phyloP scores from a whole-genome alignment of 2,329 filamentous ascomycete species.

The Aspergillus fumigatiaffinis region DNA sequence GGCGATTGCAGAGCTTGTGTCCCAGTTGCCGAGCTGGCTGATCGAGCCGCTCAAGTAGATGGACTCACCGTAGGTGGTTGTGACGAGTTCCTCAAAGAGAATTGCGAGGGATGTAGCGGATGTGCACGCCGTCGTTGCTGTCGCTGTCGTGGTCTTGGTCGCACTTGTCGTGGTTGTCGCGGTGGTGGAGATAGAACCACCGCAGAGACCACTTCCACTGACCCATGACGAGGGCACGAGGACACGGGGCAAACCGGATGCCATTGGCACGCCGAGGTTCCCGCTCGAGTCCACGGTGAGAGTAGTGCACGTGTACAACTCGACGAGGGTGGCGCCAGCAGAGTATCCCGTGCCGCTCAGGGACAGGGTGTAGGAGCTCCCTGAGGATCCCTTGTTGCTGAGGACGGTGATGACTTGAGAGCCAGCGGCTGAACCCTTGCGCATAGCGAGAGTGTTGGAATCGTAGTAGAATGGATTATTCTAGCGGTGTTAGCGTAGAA shows the following conservation, averaged over 20 bases:
- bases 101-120: slow-evolving; percentile 50
- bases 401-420: slow-evolving; percentile 38
- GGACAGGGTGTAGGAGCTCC: slow-evolving; percentile 19
- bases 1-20: slow-evolving; percentile 50
- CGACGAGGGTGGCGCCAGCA: slow-evolving; percentile 21
- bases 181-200: not conserved
- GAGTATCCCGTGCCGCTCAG: slow-evolving; percentile 20
- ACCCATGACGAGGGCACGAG: slow-evolving; percentile 16
- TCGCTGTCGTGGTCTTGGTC: slow-evolving; percentile 5
- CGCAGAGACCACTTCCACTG: slow-evolving; percentile 9
- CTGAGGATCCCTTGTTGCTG: slow-evolving; percentile 35
- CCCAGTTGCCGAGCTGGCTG: slow-evolving; percentile 60
- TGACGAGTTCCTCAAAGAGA: slow-evolving; percentile 58
- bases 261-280: slow-evolving; percentile 43
- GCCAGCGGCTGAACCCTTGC: slow-evolving; percentile 35
- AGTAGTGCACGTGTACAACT: slow-evolving; percentile 38
- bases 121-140: slow-evolving; percentile 13
- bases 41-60: slow-evolving; percentile 63
- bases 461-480: slow-evolving; percentile 43
- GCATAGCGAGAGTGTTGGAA: slow-evolving; percentile 40
- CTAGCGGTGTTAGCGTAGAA: slow-evolving; percentile 7
- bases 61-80: slow-evolving; percentile 59
- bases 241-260: slow-evolving; percentile 41
- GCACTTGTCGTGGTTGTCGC: not conserved
- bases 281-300: slow-evolving; percentile 43